phyloP scores from a whole-genome alignment of 345 rosid genomes.

The Hibiscus trionum region DNA sequence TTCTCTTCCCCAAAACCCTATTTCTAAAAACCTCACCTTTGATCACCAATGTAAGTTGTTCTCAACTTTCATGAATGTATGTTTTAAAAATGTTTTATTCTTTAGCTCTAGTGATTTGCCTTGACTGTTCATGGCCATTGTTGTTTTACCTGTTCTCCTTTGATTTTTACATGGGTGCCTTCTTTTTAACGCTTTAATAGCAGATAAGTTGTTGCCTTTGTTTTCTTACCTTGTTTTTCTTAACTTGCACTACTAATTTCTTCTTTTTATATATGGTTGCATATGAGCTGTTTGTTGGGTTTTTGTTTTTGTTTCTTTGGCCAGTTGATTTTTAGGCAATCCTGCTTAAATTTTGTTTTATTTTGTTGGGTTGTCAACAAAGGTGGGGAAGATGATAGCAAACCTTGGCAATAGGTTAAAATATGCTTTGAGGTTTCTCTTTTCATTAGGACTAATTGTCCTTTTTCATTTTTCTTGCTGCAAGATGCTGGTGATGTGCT shows the following conservation, averaged over 20 bases:
- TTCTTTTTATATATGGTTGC: constrained; percentile 1
- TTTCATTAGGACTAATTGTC: background rate
- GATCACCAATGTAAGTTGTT: background rate
- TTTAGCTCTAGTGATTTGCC: background rate
- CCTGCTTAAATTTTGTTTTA: background rate
- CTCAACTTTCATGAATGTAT: background rate
- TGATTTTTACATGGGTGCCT: background rate
- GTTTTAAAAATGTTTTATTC: background rate
- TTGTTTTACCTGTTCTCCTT: background rate
- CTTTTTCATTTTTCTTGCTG: background rate
- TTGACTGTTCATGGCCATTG: too few relatives aligned
- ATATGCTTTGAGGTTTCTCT: background rate
- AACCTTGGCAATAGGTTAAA: background rate
- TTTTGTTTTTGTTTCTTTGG: background rate
- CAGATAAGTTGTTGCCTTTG: background rate
- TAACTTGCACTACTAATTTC: background rate
- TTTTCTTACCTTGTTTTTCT: background rate
- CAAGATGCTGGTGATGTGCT: background rate
- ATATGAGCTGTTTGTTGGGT: background rate
- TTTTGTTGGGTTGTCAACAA: background rate
- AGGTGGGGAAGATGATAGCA: background rate
- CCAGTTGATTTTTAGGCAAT: background rate
- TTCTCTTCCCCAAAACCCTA: background rate
- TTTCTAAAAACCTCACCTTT: background rate
- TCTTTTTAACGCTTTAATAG: background rate